Evolutionary conservation across 169 alveolate genomes (phyloP), one percentile per base, ranked within the genome.

Genomic region (Plasmodium reichenowi): DNA sequence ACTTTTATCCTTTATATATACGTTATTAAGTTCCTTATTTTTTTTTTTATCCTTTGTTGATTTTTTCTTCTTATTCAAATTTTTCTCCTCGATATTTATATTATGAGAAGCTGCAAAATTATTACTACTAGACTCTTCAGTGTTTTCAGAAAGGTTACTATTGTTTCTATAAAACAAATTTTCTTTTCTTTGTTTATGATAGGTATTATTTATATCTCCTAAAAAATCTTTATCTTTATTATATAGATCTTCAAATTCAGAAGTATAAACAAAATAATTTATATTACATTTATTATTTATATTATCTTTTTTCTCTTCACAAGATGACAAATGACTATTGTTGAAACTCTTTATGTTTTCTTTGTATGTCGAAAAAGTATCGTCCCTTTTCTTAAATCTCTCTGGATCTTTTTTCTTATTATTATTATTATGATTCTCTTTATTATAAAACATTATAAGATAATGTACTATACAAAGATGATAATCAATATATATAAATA

Each of bases 111-210:
- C 32, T 15, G 12, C 24, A n/a, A 72, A 47, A 26, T 60, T 8
- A 54, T 75, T 75, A 56, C 88, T 75, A 29, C 66, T 63, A n/a
- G 24, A 43, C 3, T 60, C 74, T 29, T 75, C 88, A 29, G 54
- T 67, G n/a, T 59, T 75, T 45, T 24, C 24, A 38, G 47, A 60
- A 32, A 38, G 47, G 22, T 75, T 62, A n/a, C 73, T 52, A 15
- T 26, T 54, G 2, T 75, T 63, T 22, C 45, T 22, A 56, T 22
- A 60, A 2, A 45, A 32, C 12, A 45, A 9, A 12, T 29, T 29
- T 12, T 60, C 24, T 66, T 38, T 54, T 47, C 45, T 54, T 45
- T 60, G 60, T 0, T 66, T 67, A 60, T 10, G 50, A n/a, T 50
- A 24, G 45, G 12, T 59, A 12, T 48, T 60, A 29, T 74, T 17